Evolutionary conservation across 176 grass and related monocot species (phyloP), one percentile per base, ranked within the genome.

Genomic region (Triticum timopheevii): DNA sequence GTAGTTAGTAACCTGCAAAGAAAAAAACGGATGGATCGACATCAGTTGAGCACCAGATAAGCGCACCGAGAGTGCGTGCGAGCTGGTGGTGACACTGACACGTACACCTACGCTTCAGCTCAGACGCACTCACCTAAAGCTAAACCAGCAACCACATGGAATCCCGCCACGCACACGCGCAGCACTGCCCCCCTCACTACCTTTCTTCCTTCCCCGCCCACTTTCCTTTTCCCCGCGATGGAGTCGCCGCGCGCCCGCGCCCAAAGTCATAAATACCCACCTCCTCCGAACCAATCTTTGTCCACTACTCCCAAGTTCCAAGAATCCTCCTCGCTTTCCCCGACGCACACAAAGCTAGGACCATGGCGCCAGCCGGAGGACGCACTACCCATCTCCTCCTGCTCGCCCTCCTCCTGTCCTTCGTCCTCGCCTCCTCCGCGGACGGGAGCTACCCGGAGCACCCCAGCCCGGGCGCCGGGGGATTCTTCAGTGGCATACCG

Each of bases 91-190:
- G 44, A 25, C 44, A 3, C 42, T 19, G 13, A 74, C 71, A 74
- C 40, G 8, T 73, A 13, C 39, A 75, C 6, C 24, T 40, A 36
- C 61, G 22, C 77, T 65, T 64, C 23, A 52, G 83, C 17, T 86
- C 5, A 12, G 23, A 22, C 76, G 84, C 84, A 86, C 84, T 61
- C 24, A 24, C 0, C 45, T 12, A 11, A 44, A 45, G 39, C 7
- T 10, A 27, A 59, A 49, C 70, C 23, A 28, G 40, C 23, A 28
- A 28, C 13, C 23, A 47, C 56, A 47, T 38, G 47, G 72, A 59
- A 11, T 70, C 80, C 73, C 40, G 65, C 72, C 72, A 75, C 72
- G 72, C 40, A 75, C 13, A 75, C 80, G 66, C 80, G 72, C 69
- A 13, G n/a, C 47, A 45, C 70, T 39, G 70, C 70, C 70, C 38